Evolutionary conservation across 192 early-diverging fungal genomes (phyloP), one percentile per base, ranked within the genome.

Genomic region (Chytriomyces sp.): DNA sequence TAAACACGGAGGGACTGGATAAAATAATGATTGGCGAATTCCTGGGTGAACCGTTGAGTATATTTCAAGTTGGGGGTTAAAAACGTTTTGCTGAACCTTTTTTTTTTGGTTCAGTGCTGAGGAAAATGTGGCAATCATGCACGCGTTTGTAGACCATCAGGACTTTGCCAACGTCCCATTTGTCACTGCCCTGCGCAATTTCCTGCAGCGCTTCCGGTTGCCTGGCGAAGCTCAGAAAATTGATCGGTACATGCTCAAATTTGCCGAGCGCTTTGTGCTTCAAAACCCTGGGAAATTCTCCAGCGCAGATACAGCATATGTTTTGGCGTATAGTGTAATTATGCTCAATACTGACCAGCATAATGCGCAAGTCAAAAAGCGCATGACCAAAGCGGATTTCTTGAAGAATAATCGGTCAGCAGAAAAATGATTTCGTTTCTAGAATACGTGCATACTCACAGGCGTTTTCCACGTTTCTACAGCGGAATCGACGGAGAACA

Each of bases 321-420:
- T 99, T 26, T 86, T 99, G 47, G 85, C 96, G 0, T 99, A 92
- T 69, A 92, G 96, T 1, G 88, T 98, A n/a, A 94, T 99, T 63
- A 95, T 99, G 95, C 86, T 99, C 71, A 99, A 99, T 79, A 98
- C 97, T 1, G 97, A 99, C 89, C 93, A 94, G 84, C 95, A 99
- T 80, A 98, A 94, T 83, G 92, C 87, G 60, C 94, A 94, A 82
- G 93, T 97, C 61, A 92, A 92, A 80, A 83, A 83, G 45, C 89
- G 92, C 11, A 97, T 97, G 96, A 91, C 93, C 0, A 89, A 91
- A 79, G 78, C 82, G 5, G 93, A 94, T 70, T 97, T 97, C 80
- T 78, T 96, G 66, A 89, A 90, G 64, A 97, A 96, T 74, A 97
- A 97, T 82, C 91, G 62, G 59, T 75, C 8, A n/a, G 20, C 20